Percentiles rank a stretch among this genome's conserved stretches.
Conservation (phyloP, 495 filamentous ascomycete genomes). For the Daldinia loculata region DNA sequence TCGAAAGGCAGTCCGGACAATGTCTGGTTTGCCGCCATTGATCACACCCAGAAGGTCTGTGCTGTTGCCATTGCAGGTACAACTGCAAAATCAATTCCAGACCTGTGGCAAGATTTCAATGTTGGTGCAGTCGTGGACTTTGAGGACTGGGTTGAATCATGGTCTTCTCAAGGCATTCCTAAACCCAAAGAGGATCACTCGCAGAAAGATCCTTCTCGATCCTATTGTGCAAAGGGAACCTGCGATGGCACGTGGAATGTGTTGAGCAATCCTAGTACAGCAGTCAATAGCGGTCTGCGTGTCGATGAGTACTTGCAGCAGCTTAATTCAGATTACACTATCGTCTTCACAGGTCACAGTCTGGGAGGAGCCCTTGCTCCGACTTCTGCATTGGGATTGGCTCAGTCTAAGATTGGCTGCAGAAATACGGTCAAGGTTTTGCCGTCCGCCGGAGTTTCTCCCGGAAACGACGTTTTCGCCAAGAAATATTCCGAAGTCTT, state of each 20-base stretch:
- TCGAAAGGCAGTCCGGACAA: neutral
- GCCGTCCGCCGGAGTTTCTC: neutral
- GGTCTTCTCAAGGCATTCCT: slow-evolving; percentile 3
- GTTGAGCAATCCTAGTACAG: neutral
- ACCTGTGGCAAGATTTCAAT: neutral
- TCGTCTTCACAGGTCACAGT: slow-evolving; percentile 2
- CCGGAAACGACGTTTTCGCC: neutral
- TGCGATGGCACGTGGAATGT: neutral
- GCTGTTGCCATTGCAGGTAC: slow-evolving; percentile 1
- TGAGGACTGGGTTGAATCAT: neutral
- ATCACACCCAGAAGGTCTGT: neutral
- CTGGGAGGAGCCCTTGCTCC: slow-evolving; percentile 1
- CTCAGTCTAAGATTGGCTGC: neutral
- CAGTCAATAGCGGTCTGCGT: neutral
- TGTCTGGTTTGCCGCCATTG: neutral
- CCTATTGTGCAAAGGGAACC: slow-evolving; percentile 5
- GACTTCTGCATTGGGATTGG: neutral
- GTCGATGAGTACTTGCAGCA: neutral
- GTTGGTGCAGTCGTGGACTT: neutral
- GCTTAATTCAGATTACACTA: neutral
- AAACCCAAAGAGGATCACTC: neutral
- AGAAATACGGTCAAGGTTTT: neutral
- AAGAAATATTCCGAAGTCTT: neutral
- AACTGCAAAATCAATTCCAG: neutral
- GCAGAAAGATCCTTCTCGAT: neutral